Base-by-base conservation (phyloP, 129 eudicot genomes). In the Dittrichia graveolens region DNA sequence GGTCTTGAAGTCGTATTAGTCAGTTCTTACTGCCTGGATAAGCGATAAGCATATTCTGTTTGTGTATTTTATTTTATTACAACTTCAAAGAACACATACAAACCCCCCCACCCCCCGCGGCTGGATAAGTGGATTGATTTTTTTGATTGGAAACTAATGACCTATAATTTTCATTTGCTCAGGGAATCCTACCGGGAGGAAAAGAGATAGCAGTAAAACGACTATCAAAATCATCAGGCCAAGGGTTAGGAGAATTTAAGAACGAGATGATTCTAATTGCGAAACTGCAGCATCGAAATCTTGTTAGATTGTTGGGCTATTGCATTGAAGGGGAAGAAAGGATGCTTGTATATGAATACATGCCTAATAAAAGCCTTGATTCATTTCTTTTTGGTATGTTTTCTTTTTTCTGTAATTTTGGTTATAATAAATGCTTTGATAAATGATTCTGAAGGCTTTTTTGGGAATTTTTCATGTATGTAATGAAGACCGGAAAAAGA, bases 161-260 rank as follows among this genome's bases (percentile, higher is more conserved):
- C n/a, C 71, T 71, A 14, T 41, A 62, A 65, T 48, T 1, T 44
- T 73, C 3, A 52, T 6, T 34, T 78, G 44, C 77, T 54, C 85
- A 91, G 97, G 97, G 97, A 6, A 68, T 60, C 43, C 38, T 91
- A 6, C 88, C 86, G 1, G 75, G 87, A 14, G 91, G 91, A 31
- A 76, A 83, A 83, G 83, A 81, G 50, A 86, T 91, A 5, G 97
- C 97, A 1, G 95, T 91, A 55, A 91, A 91, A 83, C 85, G 97
- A 75, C 82, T 91, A 34, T 83, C 97, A 8, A 82, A 79, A 73
- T 74, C 77, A 69, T 91, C 97, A 0, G 85, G 89, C 11, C 97
- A 91, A 78, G 97, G 97, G 14, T 42, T 87, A 15, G 87, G 54
- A 70, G 97, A 91, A 53, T 91, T 91, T 35, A 85, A 81, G 78